Base-by-base conservation (phyloP, 768 basidiomycete species). In the Hericium alpestre region DNA sequence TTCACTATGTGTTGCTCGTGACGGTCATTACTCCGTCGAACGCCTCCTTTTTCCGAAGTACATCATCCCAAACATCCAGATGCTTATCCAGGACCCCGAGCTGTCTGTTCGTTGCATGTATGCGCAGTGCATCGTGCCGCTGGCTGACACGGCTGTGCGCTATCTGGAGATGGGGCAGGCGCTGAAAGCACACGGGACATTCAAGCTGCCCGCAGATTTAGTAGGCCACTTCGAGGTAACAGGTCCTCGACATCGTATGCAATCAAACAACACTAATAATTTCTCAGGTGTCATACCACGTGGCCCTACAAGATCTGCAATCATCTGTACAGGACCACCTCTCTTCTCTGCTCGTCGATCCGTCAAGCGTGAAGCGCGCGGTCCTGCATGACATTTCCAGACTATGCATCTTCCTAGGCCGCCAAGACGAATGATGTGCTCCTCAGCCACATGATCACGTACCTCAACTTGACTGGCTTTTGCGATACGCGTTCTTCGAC, bases 121-220 rank as follows among this genome's bases (percentile, higher is more conserved):
- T 65, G 96, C 94, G 0, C 87, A 91, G 63, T 89, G 87, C 61
- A 82, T 98, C 39, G 86, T 86, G 1, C 79, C 83, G 18, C 76
- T 99, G 2, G 93, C 94, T 0, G 87, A 93, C 56, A 90, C 87
- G 0, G 90, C 92, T 1, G 78, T 89, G 56, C 78, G 86, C 43
- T 96, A 93, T 70, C 74, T 98, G 37, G 94, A 98, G 69, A 93
- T 97, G 84, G 87, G 85, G 0, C 92, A 96, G 66, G 89, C 93
- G 0, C 72, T 94, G 59, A 91, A 87, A 67, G 89, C 87, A 0
- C 87, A 92, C 58, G 90, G 90, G 0, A 79, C 80, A 0, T 83
- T 85, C 67, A 83, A 81, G 64, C 68, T 86, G 7, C 72, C 78
- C 13, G 73, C 79, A 1, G 84, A 88, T 57, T 76, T 74, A 1